Evolutionary conservation across 345 rosid species (phyloP).

Genomic region (Lepidium africanum): DNA sequence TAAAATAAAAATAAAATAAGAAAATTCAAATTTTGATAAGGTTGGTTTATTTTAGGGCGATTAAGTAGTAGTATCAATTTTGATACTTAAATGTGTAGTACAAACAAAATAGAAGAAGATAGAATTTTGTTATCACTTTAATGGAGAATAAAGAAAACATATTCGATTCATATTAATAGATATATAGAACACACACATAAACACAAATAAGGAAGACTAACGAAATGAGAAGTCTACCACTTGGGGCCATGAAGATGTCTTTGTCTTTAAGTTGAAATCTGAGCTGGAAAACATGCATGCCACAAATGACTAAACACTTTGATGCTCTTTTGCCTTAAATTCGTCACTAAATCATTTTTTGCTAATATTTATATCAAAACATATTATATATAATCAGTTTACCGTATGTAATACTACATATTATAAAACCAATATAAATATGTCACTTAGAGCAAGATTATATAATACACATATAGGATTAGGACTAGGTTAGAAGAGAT

Average conservation of each 20-base stretch:
- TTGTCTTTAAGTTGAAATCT: slow-evolving; percentile 22
- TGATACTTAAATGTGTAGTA: neutral
- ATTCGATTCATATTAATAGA: slow-evolving; percentile 6
- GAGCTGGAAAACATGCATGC: slow-evolving; percentile 31
- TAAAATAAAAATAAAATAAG: no score
- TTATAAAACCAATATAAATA: no score
- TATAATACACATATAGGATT: no score
- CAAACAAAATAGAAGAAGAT: slow-evolving; percentile 2
- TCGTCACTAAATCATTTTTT: neutral
- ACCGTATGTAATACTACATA: no score
- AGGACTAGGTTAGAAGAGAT: no score
- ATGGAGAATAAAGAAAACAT: slow-evolving; percentile 10
- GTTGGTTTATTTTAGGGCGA: slow-evolving; percentile 4
- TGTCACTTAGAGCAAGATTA: no score
- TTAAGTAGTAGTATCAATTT: neutral
- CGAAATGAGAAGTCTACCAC: slow-evolving; percentile 7
- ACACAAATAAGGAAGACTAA: neutral
- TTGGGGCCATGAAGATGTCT: slow-evolving; percentile 18
- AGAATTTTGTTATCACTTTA: neutral
- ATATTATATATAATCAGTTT: no score
- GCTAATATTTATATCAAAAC: no score
- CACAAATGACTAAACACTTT: slow-evolving; percentile 7
- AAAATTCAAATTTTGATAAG: neutral
- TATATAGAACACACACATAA: slow-evolving; percentile 11
- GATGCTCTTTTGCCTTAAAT: neutral